Evolutionary conservation across 1,284 basidiomycete genomes (phyloP).

Genomic region (Abortiporus biennis): DNA sequence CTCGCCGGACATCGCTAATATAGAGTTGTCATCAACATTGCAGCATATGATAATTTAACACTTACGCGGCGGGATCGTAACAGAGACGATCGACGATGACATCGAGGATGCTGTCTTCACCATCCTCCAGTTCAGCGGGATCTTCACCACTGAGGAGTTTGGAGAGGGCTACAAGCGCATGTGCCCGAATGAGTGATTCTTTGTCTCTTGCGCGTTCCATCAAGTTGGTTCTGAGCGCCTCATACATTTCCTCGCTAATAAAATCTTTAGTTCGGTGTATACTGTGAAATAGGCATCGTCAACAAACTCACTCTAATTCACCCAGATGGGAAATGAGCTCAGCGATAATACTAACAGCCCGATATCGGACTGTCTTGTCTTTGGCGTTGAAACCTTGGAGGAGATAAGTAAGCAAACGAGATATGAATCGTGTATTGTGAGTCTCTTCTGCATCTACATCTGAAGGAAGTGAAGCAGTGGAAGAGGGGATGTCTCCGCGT

Average conservation of each 20-base stretch:
- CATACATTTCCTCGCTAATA: slow-evolving; percentile 78
- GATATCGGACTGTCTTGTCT: slow-evolving; percentile 80
- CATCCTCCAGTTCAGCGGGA: slow-evolving; percentile 54
- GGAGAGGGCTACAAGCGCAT: slow-evolving; percentile 78
- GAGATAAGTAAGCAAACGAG: slow-evolving; percentile 71
- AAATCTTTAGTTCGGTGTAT: too few relatives aligned
- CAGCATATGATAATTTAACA: slow-evolving; percentile 11
- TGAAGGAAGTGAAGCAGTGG: slow-evolving; percentile 20
- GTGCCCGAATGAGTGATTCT: slow-evolving; percentile 74
- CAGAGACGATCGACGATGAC: slow-evolving; percentile 67
- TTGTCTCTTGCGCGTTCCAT: slow-evolving; percentile 79
- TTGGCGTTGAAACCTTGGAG: slow-evolving; percentile 82
- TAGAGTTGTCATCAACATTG: neutral
- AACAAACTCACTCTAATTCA: slow-evolving; percentile 68
- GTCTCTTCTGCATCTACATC: slow-evolving; percentile 63
- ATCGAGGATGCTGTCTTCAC: slow-evolving; percentile 56
- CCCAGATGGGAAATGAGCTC: slow-evolving; percentile 75
- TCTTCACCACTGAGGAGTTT: slow-evolving; percentile 77
- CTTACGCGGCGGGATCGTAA: slow-evolving; percentile 75
- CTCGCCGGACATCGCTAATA: slow-evolving; percentile 82
- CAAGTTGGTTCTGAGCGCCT: slow-evolving; percentile 56
- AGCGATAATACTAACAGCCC: slow-evolving; percentile 68
- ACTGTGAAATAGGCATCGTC: too few relatives aligned
- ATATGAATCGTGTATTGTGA: slow-evolving; percentile 64
- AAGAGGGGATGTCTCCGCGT: neutral